Base-by-base conservation (phyloP, 768 basidiomycete species). In the Leucocoprinus birnbaumii region DNA sequence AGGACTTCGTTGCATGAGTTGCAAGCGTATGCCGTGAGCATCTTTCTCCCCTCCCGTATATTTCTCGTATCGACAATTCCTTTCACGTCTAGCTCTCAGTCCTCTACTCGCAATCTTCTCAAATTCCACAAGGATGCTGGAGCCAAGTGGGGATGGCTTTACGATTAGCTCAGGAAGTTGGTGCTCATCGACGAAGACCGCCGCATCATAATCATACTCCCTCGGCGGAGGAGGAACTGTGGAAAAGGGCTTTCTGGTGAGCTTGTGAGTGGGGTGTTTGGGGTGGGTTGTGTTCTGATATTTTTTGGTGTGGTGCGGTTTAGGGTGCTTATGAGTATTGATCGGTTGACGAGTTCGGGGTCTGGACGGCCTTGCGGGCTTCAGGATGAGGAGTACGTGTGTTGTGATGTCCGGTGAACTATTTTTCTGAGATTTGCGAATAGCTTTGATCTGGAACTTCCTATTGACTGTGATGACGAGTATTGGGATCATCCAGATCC, bases 361-460 rank as follows among this genome's bases (percentile, higher is more conserved):
- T 73, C 85, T 24, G 91, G 91, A 1, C 75, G 90, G n/a, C 85
- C 87, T 2, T 80, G 85, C 62, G 81, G 82, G 2, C 72, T 91
- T 3, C 85, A 87, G 53, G 89, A 91, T 59, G 87, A 88, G 65
- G 89, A 89, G 84, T 84, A 63, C 60, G 47, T 27, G 3, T 18
- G 21, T 21, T 48, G n/a, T 48, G 7, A 19, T 8, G n/a, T 2
- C 7, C 24, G 16, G 18, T 19, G 3, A 34, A n/a, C 4, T 35
- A n/a, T 10, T 34, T n/a, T 2, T 3, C 27, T 31, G 13, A 25
- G n/a, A 6, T 1, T 6, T 47, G 13, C 9, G 26, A 10, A 14
- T 2, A 90, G 88, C 61, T 85, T 89, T 61, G 89, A 93, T 59
- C 72, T 87, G 5, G 89, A 90, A 50, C 69, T 84, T 5, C 81